Percentiles rank a stretch among this genome's conserved stretches.
Conservation (phyloP, 495 filamentous ascomycete genomes). For the Sabuloglossum arenarium region DNA sequence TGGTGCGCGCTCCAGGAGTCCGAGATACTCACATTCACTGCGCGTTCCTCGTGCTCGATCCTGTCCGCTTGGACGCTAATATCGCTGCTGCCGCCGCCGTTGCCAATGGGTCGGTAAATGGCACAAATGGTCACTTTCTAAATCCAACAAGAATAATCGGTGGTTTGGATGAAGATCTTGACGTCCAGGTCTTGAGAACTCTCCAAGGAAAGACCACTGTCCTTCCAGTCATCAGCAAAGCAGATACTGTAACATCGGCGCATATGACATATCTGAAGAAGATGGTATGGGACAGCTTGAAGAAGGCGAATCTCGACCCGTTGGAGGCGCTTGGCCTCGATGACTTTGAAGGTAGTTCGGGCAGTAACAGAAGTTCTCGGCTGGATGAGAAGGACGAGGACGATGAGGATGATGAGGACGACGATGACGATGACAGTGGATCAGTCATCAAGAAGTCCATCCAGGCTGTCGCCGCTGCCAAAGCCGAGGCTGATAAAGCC, state of each 20-base stretch:
- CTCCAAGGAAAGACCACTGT: slow-evolving; percentile 90
- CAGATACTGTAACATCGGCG: slow-evolving; percentile 79
- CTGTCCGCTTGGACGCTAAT: slow-evolving; percentile 64
- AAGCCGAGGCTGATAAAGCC: background rate
- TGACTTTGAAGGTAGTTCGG: slow-evolving; percentile 9
- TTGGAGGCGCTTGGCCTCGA: slow-evolving; percentile 64
- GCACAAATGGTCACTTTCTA: slow-evolving; percentile 22
- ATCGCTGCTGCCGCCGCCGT: slow-evolving; percentile 26
- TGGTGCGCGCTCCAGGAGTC: slow-evolving; percentile 75
- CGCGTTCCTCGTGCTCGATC: slow-evolving; percentile 83
- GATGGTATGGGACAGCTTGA: slow-evolving; percentile 72
- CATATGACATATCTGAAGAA: slow-evolving; percentile 90
- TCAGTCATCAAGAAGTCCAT: background rate
- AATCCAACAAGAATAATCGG: slow-evolving; percentile 26
- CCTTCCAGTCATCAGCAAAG: slow-evolving; percentile 90
- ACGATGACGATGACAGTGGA: background rate
- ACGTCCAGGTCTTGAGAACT: slow-evolving; percentile 72
- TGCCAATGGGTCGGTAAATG: slow-evolving; percentile 25
- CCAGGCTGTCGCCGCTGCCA: background rate
- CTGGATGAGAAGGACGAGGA: slow-evolving; percentile 40
- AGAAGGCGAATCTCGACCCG: slow-evolving; percentile 70
- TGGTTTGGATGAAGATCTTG: slow-evolving; percentile 70
- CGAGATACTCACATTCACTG: slow-evolving; percentile 96
- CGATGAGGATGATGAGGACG: slow-evolving; percentile 9
- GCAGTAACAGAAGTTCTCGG: slow-evolving; percentile 26